A percentile compares a stretch with the other conserved stretches of the same genome.
Conservation (phyloP, 176 grass and related monocot species). For the Hsuehochloa calcarea region DNA sequence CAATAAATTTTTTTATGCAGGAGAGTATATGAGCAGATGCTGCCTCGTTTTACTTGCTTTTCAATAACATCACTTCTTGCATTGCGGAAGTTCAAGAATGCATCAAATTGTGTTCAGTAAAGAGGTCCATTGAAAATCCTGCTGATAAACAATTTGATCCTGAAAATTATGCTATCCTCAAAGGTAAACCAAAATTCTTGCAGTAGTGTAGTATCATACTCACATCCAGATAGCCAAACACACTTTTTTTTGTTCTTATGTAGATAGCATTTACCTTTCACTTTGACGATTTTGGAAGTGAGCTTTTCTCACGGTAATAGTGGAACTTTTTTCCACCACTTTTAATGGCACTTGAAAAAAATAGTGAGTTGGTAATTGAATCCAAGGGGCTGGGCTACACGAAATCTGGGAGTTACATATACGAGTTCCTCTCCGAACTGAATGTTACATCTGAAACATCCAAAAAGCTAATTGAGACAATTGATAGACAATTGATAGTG, state of each 20-base stretch:
- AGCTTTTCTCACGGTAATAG: conserved; percentile 22
- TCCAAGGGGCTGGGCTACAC: conserved; percentile 90
- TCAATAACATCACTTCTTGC: conserved; percentile 66
- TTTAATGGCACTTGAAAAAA: conserved; percentile 86
- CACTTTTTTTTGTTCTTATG: neutral
- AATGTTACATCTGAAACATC: conserved; percentile 90
- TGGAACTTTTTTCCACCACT: conserved; percentile 57
- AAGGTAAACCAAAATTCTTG: conserved; percentile 46
- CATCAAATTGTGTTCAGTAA: conserved; percentile 72
- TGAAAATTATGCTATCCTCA: conserved; percentile 97
- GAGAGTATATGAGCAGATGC: conserved; percentile 98
- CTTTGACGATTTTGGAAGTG: conserved; percentile 21
- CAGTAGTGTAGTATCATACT: neutral
- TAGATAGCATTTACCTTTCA: conserved; percentile 27
- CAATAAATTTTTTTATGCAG: conserved; percentile 47
- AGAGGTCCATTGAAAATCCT: conserved; percentile 62
- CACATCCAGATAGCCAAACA: neutral
- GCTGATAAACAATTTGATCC: conserved; percentile 91
- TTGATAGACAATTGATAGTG: too few relatives aligned
- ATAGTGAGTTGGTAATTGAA: conserved; percentile 63
- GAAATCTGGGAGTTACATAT: conserved; percentile 75
- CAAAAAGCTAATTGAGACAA: conserved; percentile 87
- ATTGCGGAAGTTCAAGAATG: conserved; percentile 89
- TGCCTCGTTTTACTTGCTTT: conserved; percentile 87
- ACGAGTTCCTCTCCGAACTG: conserved; percentile 86